These are phyloP conservation scores for Panicum hallii DNA, from an alignment of 202 grass and related monocot species.

Conservation along the genomic window DNA sequence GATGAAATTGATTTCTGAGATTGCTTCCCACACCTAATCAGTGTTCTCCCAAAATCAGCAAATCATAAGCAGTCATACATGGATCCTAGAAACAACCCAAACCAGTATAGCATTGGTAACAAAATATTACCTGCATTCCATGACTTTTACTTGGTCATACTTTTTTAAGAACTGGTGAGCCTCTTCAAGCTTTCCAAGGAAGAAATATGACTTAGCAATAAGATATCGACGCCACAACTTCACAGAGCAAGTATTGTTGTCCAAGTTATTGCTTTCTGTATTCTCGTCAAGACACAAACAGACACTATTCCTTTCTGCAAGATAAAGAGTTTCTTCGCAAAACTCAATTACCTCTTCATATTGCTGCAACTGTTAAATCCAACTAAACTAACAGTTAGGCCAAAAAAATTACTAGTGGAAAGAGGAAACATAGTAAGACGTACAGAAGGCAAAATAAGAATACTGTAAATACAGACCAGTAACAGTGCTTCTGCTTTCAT, in stretches of 20 bases:
- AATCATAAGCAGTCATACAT: slow-evolving; percentile 13
- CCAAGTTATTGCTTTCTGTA: slow-evolving; percentile 38
- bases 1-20: slow-evolving; percentile 55
- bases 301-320: slow-evolving; percentile 67
- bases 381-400: slow-evolving; percentile 45
- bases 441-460: slow-evolving; percentile 40
- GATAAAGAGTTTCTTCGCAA: slow-evolving; percentile 65
- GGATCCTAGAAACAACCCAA: slow-evolving; percentile 34
- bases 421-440: slow-evolving; percentile 26
- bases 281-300: slow-evolving; percentile 32
- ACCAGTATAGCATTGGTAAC: slow-evolving; percentile 6
- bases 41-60: slow-evolving; percentile 42
- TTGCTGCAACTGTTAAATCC: slow-evolving; percentile 57
- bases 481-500: slow-evolving; percentile 94
- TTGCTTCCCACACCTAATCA: slow-evolving; percentile 53
- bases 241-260: slow-evolving; percentile 32
- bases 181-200: slow-evolving; percentile 85
- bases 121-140: slow-evolving; percentile 62
- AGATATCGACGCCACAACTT: slow-evolving; percentile 69
- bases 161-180: slow-evolving; percentile 74
- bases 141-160: slow-evolving; percentile 57
- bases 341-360: slow-evolving; percentile 85
- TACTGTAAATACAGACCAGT: slow-evolving; percentile 68
- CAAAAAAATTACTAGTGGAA: slow-evolving; percentile 22
- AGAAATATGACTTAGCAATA: slow-evolving; percentile 86